Conservation (phyloP, 148 eudicot species). For the Spergularia marina region DNA sequence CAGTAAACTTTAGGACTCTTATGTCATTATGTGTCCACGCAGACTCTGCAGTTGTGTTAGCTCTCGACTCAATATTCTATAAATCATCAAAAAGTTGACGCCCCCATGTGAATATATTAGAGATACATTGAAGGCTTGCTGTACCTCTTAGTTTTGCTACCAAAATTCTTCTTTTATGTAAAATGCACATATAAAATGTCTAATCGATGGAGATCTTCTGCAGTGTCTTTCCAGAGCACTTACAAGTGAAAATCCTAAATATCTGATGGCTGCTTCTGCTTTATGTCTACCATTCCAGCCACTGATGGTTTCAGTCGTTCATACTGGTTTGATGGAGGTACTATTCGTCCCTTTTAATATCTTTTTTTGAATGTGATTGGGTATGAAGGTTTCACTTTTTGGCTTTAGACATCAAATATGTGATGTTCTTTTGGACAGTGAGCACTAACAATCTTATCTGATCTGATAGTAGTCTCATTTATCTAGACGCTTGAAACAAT, state of each 20-base stretch:
- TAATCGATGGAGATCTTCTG: conserved; percentile 15
- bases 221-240: conserved; percentile 92
- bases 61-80: too few species aligned
- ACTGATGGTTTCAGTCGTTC: conserved; percentile 91
- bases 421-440: background rate
- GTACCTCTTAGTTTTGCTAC: background rate
- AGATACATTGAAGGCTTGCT: too few species aligned
- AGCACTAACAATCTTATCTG: background rate
- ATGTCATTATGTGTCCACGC: too few species aligned
- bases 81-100: too few species aligned
- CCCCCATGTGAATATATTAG: too few species aligned
- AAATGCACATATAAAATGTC: background rate
- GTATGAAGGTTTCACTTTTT: background rate
- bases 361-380: background rate
- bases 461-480: background rate
- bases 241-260: conserved; percentile 72
- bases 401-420: background rate
- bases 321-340: conserved; percentile 99
- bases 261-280: conserved; percentile 91
- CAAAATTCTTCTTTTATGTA: background rate
- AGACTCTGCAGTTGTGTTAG: too few species aligned
- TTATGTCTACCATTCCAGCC: conserved; percentile 84
- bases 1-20: too few species aligned
- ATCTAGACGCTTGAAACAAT: background rate
- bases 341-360: background rate